A percentile compares a stretch with the other conserved stretches of the same genome.
phyloP scores from a whole-genome alignment of 495 filamentous ascomycete species.

The Aspergillus mulundensis region DNA sequence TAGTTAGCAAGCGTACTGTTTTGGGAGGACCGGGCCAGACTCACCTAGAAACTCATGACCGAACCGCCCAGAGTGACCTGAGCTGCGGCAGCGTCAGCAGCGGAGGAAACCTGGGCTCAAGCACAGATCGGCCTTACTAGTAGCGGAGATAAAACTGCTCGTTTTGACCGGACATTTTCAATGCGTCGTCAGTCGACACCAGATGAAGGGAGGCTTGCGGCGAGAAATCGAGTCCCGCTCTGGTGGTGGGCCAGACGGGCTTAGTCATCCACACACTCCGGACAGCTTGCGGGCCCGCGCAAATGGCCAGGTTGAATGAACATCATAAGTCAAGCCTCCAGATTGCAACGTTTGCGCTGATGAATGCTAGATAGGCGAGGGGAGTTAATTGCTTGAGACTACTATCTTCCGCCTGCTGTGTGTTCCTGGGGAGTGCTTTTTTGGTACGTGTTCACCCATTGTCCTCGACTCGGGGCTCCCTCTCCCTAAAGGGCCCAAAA shows the following conservation, averaged over 20 bases:
- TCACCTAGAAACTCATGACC: constrained; percentile 97
- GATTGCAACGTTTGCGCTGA: constrained; percentile 30
- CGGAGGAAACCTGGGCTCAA: constrained; percentile 39
- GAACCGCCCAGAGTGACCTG: constrained; percentile 95
- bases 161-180: constrained; percentile 48
- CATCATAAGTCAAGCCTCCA: constrained; percentile 28
- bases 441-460: constrained; percentile 21
- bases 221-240: constrained; percentile 9
- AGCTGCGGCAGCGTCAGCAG: constrained; percentile 61
- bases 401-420: constrained; percentile 17
- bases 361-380: constrained; percentile 42
- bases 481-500: constrained; percentile 31
- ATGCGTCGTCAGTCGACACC: background rate
- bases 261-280: constrained; percentile 52
- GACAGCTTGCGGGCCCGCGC: constrained; percentile 36
- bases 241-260: constrained; percentile 19
- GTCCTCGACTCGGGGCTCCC: constrained; percentile 9
- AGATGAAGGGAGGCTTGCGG: constrained; percentile 2
- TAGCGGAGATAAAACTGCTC: constrained; percentile 97
- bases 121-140: constrained; percentile 62
- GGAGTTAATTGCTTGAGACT: constrained; percentile 36
- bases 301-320: constrained; percentile 45
- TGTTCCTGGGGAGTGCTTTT: constrained; percentile 26
- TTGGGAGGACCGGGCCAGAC: constrained; percentile 3
- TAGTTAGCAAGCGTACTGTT: constrained; percentile 25